Conservation (phyloP, 2,329 filamentous ascomycete genomes). For the Triangularia verruculosa region DNA sequence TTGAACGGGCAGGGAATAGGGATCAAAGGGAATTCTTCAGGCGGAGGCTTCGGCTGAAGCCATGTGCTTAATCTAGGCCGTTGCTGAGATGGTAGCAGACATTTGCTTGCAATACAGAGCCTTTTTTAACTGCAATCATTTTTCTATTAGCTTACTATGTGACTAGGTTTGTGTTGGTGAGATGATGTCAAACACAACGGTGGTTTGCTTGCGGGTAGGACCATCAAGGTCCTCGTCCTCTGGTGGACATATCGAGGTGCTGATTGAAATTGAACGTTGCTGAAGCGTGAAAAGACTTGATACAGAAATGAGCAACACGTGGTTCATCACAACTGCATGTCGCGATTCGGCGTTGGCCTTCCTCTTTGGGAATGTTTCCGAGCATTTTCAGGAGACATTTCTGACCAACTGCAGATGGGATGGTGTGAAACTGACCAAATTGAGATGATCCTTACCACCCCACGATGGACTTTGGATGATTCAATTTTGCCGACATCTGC, state of each 20-base stretch:
- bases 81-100: not conserved
- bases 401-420: not conserved
- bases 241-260: not conserved
- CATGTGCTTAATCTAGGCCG: not conserved
- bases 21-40: not conserved
- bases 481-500: slow-evolving; percentile 9
- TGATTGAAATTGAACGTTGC: too few relatives aligned
- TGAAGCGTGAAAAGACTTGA: not conserved
- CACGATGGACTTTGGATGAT: not conserved
- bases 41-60: not conserved
- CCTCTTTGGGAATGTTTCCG: not conserved
- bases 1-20: not conserved
- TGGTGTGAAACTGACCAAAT: slow-evolving; percentile 1
- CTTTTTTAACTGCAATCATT: not conserved
- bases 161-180: not conserved
- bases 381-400: not conserved
- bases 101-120: not conserved
- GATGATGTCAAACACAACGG: not conserved
- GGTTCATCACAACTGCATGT: not conserved
- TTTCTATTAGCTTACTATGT: not conserved
- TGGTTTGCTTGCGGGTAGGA: not conserved
- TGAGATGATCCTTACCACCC: slow-evolving; percentile 4
- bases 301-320: not conserved
- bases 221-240: not conserved
- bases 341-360: not conserved